Evolutionary conservation across 2,329 filamentous ascomycete species (phyloP), one percentile per base, ranked within the genome.

Genomic region (Talaromyces sp.): DNA sequence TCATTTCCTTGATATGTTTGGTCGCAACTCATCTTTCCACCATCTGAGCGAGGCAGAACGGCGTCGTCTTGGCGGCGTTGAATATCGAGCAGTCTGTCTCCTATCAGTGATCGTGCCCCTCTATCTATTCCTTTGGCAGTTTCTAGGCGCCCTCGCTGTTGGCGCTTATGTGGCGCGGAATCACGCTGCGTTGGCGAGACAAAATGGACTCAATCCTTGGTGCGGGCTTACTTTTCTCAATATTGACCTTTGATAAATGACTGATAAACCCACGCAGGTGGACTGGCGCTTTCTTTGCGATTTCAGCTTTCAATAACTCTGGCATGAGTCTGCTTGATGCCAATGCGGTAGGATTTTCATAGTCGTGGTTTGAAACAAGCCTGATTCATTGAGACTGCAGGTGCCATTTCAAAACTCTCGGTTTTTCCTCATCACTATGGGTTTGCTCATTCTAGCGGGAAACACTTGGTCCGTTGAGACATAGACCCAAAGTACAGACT

Each of bases 271-370:
- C 12, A 9, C 23, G 1, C 14, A 48, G 44, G 21, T 66, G 65
- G 79, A 73, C 77, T 4, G 79, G 79, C 14, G 74, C 74, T 3
- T 71, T 72, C 62, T 72, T 70, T 64, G 80, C 80, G 0, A 74
- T 82, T 2, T 81, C 78, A 25, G 81, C 80, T 0, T 83, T 82
- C 70, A 82, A 81, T 68, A 82, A 83, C 64, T 79, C 74, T 16
- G 81, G 81, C 50, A 80, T 82, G 80, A 76, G 71, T 61, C 67
- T 82, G 12, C 71, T 82, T 16, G 80, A 82, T 68, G 79, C 78
- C 18, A 82, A 82, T 62, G 81, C 82, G 73, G 73, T 77, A 48
- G 44, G 44, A 28, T 16, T 25, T 6, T 25, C 44, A 16, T 8
- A 48, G 21, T 48, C 12, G 23, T 48, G 23, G 14, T 25, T 48